Base-by-base conservation (phyloP, 2,329 filamentous ascomycete genomes). In the Colletotrichum karsti region DNA sequence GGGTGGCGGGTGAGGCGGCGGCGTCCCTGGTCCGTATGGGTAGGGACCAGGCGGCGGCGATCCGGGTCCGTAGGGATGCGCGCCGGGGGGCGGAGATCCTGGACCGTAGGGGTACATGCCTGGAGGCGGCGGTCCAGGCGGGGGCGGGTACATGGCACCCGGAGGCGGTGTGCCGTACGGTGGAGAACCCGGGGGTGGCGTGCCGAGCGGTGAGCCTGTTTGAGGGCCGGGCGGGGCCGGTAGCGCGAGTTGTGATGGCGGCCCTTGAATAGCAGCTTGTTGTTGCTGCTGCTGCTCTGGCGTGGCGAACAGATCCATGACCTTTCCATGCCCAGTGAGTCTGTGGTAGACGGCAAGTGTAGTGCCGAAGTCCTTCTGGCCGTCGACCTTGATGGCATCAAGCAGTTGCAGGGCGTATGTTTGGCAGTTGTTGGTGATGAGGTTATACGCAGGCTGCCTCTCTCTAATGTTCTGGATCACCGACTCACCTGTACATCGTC, bases 351-450 rank as follows among this genome's bases (percentile, higher is more conserved):
- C 83, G 22, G 83, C 83, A 39, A 85, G 80, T 1, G 81, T 87
- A 3, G 86, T 88, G 39, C 81, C 86, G 44, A 89, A 88, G 53
- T 88, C 80, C 46, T 80, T 82, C 64, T 83, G 81, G 12, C 80
- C 77, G 7, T 84, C 83, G 12, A 85, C 79, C 66, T 87, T 84
- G 64, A 89, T 86, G 30, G 84, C 83, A 64, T 88, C 85, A 7
- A 89, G 81, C 13, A 88, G 76, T 48, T 81, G 77, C 13, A 87
- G 72, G 0, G 85, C 87, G 67, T 85, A 89, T 18, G 85, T 88
- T 71, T 89, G 87, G 74, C 87, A 89, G 75, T 89, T 89, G 74
- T 89, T 89, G 69, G 80, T 85, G 73, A 89, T 88, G 62, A 89
- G 80, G 60, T 88, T 88, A 75, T 89, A 89, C 1, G 78, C 84